These are phyloP conservation scores for Orbilia brochopaga DNA, from an alignment of 2,329 filamentous ascomycete genomes.

Conservation along the genomic window DNA sequence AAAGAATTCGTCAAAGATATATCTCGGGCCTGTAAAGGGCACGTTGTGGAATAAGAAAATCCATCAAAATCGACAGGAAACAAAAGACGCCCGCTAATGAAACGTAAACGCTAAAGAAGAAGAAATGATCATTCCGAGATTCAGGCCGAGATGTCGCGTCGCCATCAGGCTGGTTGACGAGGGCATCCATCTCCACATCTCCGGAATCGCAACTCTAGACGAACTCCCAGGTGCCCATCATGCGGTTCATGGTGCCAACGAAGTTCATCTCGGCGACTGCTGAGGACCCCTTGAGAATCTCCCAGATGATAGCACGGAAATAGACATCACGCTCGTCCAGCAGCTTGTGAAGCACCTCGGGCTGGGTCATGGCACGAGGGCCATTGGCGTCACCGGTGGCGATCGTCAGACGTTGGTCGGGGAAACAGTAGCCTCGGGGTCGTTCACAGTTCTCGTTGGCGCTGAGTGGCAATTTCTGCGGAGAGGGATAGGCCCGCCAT, in stretches of 20 bases:
- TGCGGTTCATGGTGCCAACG: constrained; percentile 29
- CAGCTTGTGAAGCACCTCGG: constrained; percentile 33
- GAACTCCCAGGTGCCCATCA: constrained; percentile 34
- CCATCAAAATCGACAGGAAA: constrained; percentile 2
- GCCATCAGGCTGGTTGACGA: background rate
- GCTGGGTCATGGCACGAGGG: constrained; percentile 24
- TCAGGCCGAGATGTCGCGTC: constrained; percentile 14
- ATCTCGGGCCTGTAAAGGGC: constrained; percentile 3
- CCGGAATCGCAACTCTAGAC: constrained; percentile 7
- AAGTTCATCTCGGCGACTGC: constrained; percentile 14
- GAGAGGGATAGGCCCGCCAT: background rate
- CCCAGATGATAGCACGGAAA: constrained; percentile 43
- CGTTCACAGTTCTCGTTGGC: background rate
- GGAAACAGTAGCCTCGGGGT: constrained; percentile 1
- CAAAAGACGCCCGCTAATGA: constrained; percentile 15
- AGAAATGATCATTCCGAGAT: constrained; percentile 7
- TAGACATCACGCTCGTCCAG: constrained; percentile 40
- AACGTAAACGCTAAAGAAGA: constrained; percentile 1
- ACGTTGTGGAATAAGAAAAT: constrained; percentile 8
- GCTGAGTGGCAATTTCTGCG: background rate
- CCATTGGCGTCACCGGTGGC: constrained; percentile 1
- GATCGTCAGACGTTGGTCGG: constrained; percentile 24
- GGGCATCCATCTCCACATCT: background rate
- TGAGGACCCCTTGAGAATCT: constrained; percentile 19
- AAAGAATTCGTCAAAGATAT: constrained; percentile 2